Conservation (phyloP, 2,329 filamentous ascomycete genomes). For the Hypoxylon sp. region DNA sequence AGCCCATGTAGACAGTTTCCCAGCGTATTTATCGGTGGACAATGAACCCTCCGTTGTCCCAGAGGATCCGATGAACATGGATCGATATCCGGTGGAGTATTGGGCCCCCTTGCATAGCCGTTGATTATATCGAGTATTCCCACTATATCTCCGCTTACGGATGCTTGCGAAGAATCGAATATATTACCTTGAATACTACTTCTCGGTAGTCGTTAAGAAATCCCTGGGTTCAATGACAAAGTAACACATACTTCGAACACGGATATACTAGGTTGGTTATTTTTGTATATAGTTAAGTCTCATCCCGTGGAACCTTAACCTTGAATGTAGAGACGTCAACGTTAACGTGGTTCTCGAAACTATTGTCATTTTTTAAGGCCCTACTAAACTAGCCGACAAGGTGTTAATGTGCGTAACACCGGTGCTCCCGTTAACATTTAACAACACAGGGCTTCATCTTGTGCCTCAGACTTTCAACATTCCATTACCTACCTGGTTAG, state of each 20-base stretch:
- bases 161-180: neutral
- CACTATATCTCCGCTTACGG: conserved; percentile 1
- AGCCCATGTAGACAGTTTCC: neutral
- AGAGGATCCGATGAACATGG: neutral
- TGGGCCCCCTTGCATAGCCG: conserved; percentile 8
- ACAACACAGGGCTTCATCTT: neutral
- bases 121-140: conserved; percentile 8
- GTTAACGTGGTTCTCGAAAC: neutral
- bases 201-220: neutral
- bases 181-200: neutral
- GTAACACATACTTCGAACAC: neutral
- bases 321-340: conserved; percentile 1
- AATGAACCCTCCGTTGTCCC: neutral
- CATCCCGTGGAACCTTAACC: neutral
- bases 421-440: conserved; percentile 7
- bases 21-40: too few species aligned
- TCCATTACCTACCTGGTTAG: neutral
- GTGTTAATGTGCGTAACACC: conserved; percentile 3
- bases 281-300: neutral
- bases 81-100: conserved; percentile 8
- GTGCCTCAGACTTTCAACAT: conserved; percentile 7
- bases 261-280: neutral
- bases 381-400: conserved; percentile 3
- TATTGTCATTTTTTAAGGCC: neutral
- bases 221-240: neutral